These are phyloP conservation scores for Leccinum pachyderme DNA, from an alignment of 1,284 basidiomycete genomes.

Conservation along the genomic window DNA sequence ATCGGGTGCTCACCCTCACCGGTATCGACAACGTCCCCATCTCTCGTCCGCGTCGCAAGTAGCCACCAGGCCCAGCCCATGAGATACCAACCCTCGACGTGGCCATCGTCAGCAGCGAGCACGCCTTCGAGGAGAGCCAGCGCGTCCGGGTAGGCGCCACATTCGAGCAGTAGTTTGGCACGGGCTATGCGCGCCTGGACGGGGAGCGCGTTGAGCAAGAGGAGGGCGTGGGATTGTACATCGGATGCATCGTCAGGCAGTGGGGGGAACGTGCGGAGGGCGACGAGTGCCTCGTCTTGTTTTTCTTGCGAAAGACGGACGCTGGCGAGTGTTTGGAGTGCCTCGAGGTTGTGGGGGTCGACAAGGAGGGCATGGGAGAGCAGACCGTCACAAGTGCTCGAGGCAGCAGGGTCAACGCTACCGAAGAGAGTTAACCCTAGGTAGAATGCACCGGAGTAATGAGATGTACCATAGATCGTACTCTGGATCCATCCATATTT, in stretches of 20 bases:
- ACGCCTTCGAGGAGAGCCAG: slow-evolving; percentile 78
- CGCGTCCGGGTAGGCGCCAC: slow-evolving; percentile 60
- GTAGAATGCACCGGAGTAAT: neutral
- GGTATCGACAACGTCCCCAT: slow-evolving; percentile 43
- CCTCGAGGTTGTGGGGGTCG: slow-evolving; percentile 78
- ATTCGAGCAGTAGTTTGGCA: slow-evolving; percentile 83
- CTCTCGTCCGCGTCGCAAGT: slow-evolving; percentile 64
- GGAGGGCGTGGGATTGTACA: slow-evolving; percentile 11
- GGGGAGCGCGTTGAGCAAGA: slow-evolving; percentile 58
- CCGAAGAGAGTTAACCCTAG: neutral
- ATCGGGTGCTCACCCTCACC: slow-evolving; percentile 49
- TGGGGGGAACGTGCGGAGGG: slow-evolving; percentile 57
- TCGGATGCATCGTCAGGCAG: slow-evolving; percentile 8
- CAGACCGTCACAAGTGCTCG: slow-evolving; percentile 78
- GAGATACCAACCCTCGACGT: slow-evolving; percentile 93
- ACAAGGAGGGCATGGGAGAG: slow-evolving; percentile 71
- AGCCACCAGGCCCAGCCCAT: slow-evolving; percentile 93
- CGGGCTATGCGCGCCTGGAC: slow-evolving; percentile 74
- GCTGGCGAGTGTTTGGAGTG: slow-evolving; percentile 80
- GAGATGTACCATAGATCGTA: slow-evolving; percentile 83
- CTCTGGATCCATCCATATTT: slow-evolving; percentile 91
- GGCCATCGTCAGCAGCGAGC: slow-evolving; percentile 81
- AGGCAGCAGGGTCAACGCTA: slow-evolving; percentile 80
- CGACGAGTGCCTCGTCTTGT: slow-evolving; percentile 60
- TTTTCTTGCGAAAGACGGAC: slow-evolving; percentile 88